Base-by-base conservation (phyloP, 1,284 basidiomycete species). In the Irpex lacteus region DNA sequence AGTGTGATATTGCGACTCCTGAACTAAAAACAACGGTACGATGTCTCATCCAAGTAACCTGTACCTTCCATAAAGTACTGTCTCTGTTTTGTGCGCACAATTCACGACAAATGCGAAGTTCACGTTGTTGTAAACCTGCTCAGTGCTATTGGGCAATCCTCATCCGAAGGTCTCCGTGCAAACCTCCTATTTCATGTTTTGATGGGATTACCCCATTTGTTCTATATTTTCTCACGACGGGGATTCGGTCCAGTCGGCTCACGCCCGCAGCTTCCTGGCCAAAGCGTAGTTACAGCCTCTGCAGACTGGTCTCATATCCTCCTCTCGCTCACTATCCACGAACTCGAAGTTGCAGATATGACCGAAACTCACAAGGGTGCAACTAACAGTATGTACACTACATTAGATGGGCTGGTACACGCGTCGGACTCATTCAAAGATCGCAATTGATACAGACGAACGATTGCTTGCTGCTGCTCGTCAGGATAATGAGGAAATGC, bases 391-490 rank as follows among this genome's bases (percentile, higher is more conserved):
- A 68, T 56, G 78, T 75, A 26, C 8, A 7, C 54, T 56, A 3
- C 11, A 3, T 18, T 9, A 3, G 32, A 37, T 26, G 1, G 7
- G 1, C 11, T 0, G 5, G 8, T 9, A 26, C 32, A 15, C 15
- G 49, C 53, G n/a, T 26, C 50, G 56, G 34, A 49, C 59, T 55
- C 32, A 36, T 50, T 60, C 19, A 62, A 40, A 59, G 53, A 55
- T 49, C 60, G 19, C 26, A 32, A 38, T 59, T 60, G 6, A 58
- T 63, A 38, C 70, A 94, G 92, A 92, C 73, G 88, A 93, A 77
- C 81, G 85, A 56, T 79, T 95, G 58, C 78, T 94, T 40, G 86
- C 87, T 8, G 92, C 92, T 19, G 92, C 91, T 26, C 87, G 91
- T 72, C 73, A 76, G 37, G 92, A 95, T 77, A 88, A 92, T 75